These are phyloP conservation scores for Pseudonitzschia multistriata DNA, from an alignment of 108 stramenopile species.

Conservation along the genomic window DNA sequence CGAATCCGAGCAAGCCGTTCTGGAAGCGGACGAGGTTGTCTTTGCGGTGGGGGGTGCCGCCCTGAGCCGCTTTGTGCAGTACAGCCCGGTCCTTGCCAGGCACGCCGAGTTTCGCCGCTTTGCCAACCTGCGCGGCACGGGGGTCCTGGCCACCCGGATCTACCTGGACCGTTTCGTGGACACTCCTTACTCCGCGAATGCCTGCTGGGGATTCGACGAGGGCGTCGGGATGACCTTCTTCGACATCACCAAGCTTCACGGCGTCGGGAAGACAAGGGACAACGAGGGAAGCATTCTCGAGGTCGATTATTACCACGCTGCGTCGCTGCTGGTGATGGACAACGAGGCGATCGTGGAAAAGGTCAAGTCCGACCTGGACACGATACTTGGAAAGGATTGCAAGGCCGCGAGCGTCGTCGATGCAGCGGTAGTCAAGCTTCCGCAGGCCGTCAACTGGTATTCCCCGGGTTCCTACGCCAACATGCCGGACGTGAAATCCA, in stretches of 20 bases:
- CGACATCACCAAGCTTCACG: conserved; percentile 73
- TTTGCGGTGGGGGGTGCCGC: conserved; percentile 76
- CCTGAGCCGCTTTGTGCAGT: conserved; percentile 57
- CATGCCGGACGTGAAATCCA: conserved; percentile 57
- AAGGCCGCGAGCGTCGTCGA: conserved; percentile 47
- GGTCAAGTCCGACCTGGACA: conserved; percentile 57
- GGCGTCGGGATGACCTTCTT: conserved; percentile 84
- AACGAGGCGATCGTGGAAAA: conserved; percentile 68
- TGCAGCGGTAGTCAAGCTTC: conserved; percentile 61
- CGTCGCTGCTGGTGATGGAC: conserved; percentile 56
- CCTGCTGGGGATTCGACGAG: conserved; percentile 84
- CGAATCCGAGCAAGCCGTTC: not conserved
- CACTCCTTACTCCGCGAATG: conserved; percentile 73
- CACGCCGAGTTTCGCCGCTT: conserved; percentile 65
- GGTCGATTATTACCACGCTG: conserved; percentile 83
- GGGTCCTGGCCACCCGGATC: conserved; percentile 73
- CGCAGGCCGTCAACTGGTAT: conserved; percentile 77
- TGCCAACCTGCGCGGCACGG: conserved; percentile 68
- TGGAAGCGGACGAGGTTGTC: conserved; percentile 72
- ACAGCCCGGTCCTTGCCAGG: conserved; percentile 46
- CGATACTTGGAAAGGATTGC: conserved; percentile 47
- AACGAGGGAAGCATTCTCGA: conserved; percentile 55
- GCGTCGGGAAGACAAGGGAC: not conserved
- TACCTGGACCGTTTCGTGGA: conserved; percentile 58
- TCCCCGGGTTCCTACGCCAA: conserved; percentile 60